These are phyloP conservation scores for Penicillium riverlandense DNA, from an alignment of 495 filamentous ascomycete species.

Conservation along the genomic window DNA sequence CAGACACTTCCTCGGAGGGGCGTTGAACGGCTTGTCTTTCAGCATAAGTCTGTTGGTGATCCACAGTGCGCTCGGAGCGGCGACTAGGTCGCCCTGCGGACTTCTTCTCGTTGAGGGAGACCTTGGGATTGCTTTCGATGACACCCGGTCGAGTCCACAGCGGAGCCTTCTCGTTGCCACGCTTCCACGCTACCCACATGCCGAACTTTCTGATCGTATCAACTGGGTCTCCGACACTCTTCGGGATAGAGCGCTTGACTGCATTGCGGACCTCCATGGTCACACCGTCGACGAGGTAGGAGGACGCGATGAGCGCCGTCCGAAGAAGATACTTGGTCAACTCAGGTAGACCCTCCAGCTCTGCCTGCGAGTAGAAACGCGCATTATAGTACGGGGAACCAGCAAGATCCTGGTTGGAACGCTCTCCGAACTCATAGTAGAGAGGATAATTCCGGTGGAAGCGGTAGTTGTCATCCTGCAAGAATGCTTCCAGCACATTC, in stretches of 20 bases:
- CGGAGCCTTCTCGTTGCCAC: constrained; percentile 60
- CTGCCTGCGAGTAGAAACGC: constrained; percentile 60
- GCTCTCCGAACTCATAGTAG: constrained; percentile 52
- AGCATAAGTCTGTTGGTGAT: constrained; percentile 38
- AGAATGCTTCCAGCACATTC: constrained; percentile 48
- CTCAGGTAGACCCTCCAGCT: constrained; percentile 60
- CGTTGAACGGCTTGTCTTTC: constrained; percentile 39
- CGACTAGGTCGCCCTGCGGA: constrained; percentile 38
- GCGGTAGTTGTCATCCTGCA: constrained; percentile 42
- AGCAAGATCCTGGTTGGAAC: constrained; percentile 38
- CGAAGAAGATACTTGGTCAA: constrained; percentile 58
- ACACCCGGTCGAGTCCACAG: constrained; percentile 54
- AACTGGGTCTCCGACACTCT: constrained; percentile 54
- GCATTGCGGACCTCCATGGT: constrained; percentile 49
- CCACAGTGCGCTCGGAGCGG: constrained; percentile 36
- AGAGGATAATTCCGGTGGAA: constrained; percentile 50
- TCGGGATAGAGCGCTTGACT: constrained; percentile 58
- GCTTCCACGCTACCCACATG: constrained; percentile 69
- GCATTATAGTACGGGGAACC: constrained; percentile 47
- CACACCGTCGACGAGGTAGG: constrained; percentile 54
- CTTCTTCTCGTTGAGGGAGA: constrained; percentile 35
- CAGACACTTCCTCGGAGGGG: constrained; percentile 20
- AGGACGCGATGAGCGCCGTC: constrained; percentile 60
- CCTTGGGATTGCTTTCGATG: constrained; percentile 38
- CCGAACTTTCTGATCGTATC: constrained; percentile 56